Conservation (phyloP, 1,139 yeast genomes). For the Candida labiduridarum region DNA sequence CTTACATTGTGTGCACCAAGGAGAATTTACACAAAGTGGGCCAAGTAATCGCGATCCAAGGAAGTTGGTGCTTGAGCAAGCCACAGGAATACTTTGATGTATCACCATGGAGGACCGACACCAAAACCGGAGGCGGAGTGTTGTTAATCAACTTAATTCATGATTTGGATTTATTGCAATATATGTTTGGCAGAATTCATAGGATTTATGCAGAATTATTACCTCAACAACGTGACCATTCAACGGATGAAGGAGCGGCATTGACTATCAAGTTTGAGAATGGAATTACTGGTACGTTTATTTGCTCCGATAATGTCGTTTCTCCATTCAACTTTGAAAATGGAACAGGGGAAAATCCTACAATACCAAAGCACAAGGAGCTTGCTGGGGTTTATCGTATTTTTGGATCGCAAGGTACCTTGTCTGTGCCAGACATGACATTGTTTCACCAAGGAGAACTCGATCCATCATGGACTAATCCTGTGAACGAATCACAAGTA, state of each 20-base stretch:
- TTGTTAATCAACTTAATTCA: slow-evolving; percentile 44
- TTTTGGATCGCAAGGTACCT: slow-evolving; percentile 44
- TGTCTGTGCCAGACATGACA: slow-evolving; percentile 45
- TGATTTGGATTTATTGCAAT: slow-evolving; percentile 45
- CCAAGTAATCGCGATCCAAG: slow-evolving; percentile 39
- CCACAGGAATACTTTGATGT: slow-evolving; percentile 38
- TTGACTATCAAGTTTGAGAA: slow-evolving; percentile 39
- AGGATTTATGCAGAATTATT: slow-evolving; percentile 43
- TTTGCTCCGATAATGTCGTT: slow-evolving; percentile 44
- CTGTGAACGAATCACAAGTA: slow-evolving; percentile 19
- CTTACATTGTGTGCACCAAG: slow-evolving; percentile 41
- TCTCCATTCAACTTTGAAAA: slow-evolving; percentile 46
- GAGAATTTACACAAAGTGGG: slow-evolving; percentile 33
- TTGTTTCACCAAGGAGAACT: slow-evolving; percentile 31
- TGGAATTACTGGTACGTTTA: slow-evolving; percentile 45
- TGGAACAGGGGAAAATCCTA: slow-evolving; percentile 49
- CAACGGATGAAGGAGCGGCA: slow-evolving; percentile 43
- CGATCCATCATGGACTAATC: slow-evolving; percentile 25
- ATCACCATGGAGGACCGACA: slow-evolving; percentile 43
- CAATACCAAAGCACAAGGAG: slow-evolving; percentile 35
- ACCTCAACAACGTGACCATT: slow-evolving; percentile 33
- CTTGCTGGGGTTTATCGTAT: slow-evolving; percentile 41
- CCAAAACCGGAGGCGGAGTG: slow-evolving; percentile 44
- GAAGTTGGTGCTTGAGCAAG: slow-evolving; percentile 44
- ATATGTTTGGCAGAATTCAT: slow-evolving; percentile 41